A percentile compares a stretch with the other conserved stretches of the same genome.
phyloP scores from a whole-genome alignment of 139 green algal genomes.

The Zygnema circumcarinatum region DNA sequence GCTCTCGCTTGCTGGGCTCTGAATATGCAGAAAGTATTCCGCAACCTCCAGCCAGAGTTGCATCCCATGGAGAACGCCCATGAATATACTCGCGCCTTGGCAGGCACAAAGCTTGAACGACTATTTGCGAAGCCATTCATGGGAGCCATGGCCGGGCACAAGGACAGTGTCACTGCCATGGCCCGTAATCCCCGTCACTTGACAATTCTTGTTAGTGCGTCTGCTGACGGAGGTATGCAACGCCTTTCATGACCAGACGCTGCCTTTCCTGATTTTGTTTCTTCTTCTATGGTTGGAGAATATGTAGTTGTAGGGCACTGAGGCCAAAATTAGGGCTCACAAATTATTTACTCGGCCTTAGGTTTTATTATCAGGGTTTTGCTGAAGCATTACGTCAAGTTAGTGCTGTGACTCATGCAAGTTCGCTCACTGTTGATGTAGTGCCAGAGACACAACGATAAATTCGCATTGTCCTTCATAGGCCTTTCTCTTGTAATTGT shows the following conservation, averaged over 20 bases:
- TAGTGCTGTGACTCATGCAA: too few relatives aligned
- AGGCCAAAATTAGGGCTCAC: too few relatives aligned
- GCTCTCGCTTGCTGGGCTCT: not conserved
- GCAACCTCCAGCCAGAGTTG: constrained; percentile 88
- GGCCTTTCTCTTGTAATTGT: too few relatives aligned
- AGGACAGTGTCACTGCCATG: constrained; percentile 88
- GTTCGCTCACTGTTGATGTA: too few relatives aligned
- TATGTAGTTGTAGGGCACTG: too few relatives aligned
- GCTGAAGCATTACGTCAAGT: too few relatives aligned
- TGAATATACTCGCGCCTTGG: constrained; percentile 92
- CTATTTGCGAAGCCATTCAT: constrained; percentile 98
- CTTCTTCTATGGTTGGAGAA: too few relatives aligned
- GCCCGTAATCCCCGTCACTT: constrained; percentile 78
- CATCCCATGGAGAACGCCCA: constrained; percentile 87
- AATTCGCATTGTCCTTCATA: too few relatives aligned
- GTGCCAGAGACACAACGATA: too few relatives aligned
- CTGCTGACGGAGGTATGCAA: constrained; percentile 74
- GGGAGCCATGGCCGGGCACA: constrained; percentile 80
- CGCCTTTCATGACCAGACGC: not conserved
- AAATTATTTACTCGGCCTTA: not conserved
- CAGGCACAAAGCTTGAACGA: constrained; percentile 90
- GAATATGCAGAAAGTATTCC: constrained; percentile 80
- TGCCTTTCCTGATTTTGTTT: not conserved
- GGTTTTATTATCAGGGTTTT: too few relatives aligned
- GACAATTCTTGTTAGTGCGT: constrained; percentile 81